Base-by-base conservation (phyloP, 768 basidiomycete genomes). In the Daedaleopsis sinensis region DNA sequence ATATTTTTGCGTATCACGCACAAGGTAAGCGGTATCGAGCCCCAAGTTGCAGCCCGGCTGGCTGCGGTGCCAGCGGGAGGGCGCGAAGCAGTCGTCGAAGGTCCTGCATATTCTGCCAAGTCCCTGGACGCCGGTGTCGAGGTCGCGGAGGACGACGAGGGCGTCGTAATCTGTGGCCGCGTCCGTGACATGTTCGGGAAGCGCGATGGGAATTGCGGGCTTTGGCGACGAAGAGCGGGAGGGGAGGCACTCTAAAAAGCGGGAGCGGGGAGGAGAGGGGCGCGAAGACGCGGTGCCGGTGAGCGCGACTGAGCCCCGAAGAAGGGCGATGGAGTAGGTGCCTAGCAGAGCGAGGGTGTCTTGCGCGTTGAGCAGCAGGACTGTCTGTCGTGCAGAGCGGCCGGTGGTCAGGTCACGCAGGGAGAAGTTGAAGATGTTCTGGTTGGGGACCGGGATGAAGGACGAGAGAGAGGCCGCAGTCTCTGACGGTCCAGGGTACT, bases 231-330 rank as follows among this genome's bases (percentile, higher is more conserved):
- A 57, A 19, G 60, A 35, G 53, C 69, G 63, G 11, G 63, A 39
- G 0, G 75, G 69, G 27, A 65, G 65, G 65, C 76, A 70, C 16
- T 71, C 67, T 77, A 82, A 61, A n/a, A 73, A 79, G 70, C 0
- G 93, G 91, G 6, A 95, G 70, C 0, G 93, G 91, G n/a, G 91
- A 85, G 0, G 88, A 91, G 3, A 84, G 80, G 0, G 94, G 93
- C 0, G 93, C 90, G 68, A 86, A 96, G 27, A 96, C 77, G 13
- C 73, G 74, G 65, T 93, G 2, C 90, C 91, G n/a, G 80, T 77
- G 0, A 94, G 51, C 2, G 77, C 74, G 54, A 95, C 62, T 15
- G 81, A 74, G 0, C 91, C 90, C 52, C 78, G 83, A 5, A 95
- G 69, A 24, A 94, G 81, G 0, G 79, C 78, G 16, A 96, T 61